Base-by-base conservation (phyloP, 441 rosid species). In the Breynia disticha region DNA sequence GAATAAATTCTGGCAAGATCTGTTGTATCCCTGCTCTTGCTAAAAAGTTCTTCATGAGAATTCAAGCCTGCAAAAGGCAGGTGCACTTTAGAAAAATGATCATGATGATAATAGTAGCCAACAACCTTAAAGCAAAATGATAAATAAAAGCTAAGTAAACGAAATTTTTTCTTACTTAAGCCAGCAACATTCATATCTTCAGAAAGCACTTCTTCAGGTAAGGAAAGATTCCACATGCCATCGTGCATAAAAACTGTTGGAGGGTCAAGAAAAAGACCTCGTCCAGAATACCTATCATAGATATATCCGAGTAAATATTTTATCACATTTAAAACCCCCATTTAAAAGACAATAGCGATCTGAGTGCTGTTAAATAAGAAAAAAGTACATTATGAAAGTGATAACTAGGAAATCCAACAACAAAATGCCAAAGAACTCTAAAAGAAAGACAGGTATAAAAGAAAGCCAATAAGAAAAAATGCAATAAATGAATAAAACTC, bases 201-300 rank as follows among this genome's bases (percentile, higher is more conserved):
- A 57, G 72, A 59, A 55, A 45, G 62, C 60, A 86, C 66, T 69
- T 54, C 59, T 32, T 73, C 79, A 63, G 98, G 97, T 57, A 81
- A 64, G 3, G 81, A 77, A 64, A 88, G 76, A 48, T 60, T 67
- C 98, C 98, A 91, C 14, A 53, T n/a, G 43, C 80, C 62, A 50
- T 79, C 67, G 68, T 60, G 54, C 78, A 86, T 67, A 67, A 64
- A 84, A 50, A 84, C 83, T 19, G 91, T 81, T 38, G 97, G 97
- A 72, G 97, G 91, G 43, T 86, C 95, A 52, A 91, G 73, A 68
- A 88, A 91, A 63, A 81, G 69, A 51, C 97, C 97, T 81, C 95
- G 81, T 65, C 98, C 97, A 48, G 81, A 75, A 59, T 88, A 91
- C 97, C 97, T 88, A 69, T 48, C n/a, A 19, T 52, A 65, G 19